Conservation (phyloP, 805 yeast genomes). For the Saccharomyces mikatae region DNA sequence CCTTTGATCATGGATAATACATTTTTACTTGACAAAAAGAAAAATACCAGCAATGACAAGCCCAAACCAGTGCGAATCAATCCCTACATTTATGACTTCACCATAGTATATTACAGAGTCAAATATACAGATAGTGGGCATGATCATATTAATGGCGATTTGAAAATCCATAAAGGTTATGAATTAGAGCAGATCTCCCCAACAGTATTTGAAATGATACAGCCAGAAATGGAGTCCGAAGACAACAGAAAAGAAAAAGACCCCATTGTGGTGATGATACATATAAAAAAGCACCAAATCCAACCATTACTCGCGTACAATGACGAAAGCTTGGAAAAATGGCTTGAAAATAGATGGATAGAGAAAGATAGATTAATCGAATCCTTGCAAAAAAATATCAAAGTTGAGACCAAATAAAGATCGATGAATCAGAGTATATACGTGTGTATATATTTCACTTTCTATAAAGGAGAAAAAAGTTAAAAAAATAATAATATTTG, state of each 20-base stretch:
- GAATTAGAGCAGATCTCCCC: conserved; percentile 29
- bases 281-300: conserved; percentile 38
- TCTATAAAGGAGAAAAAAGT: conserved; percentile 1
- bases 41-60: neutral
- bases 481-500: neutral
- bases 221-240: conserved; percentile 5
- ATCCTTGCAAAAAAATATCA: conserved; percentile 32
- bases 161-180: conserved; percentile 15
- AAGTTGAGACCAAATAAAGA: conserved; percentile 7
- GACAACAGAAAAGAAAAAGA: neutral
- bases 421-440: neutral
- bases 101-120: conserved; percentile 34
- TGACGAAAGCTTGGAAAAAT: conserved; percentile 53
- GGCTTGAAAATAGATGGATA: conserved; percentile 70
- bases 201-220: conserved; percentile 24
- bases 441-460: conserved; percentile 1
- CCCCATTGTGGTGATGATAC: conserved; percentile 37
- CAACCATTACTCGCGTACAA: conserved; percentile 44
- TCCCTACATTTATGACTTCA: conserved; percentile 27
- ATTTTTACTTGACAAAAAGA: neutral
- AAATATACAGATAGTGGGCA: conserved; percentile 12
- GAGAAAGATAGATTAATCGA: conserved; percentile 52
- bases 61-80: conserved; percentile 2
- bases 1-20: neutral
- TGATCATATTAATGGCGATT: conserved; percentile 18